Base-by-base conservation (phyloP, 2,329 filamentous ascomycete genomes). In the Fusarium haematococcum region DNA sequence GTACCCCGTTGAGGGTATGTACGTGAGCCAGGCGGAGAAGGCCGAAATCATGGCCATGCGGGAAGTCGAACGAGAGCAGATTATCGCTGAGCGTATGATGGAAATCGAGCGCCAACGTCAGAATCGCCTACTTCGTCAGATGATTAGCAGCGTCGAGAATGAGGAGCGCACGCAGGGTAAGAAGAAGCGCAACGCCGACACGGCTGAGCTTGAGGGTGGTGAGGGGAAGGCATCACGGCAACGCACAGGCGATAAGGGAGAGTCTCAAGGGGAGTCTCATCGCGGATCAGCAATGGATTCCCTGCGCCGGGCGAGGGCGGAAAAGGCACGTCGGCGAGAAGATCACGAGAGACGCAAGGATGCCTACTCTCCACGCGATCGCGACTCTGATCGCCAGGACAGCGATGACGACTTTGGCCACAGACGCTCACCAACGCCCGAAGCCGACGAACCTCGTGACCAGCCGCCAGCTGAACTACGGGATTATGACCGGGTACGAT, bases 1-100 rank as follows among this genome's bases (percentile, higher is more conserved):
- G 65, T 97, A 97, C 80, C 95, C 96, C 0, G 89, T 98, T 72
- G 97, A 99, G 75, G 95, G 96, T 77, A 92, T 97, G 79, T 97
- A 94, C 82, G 89, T 90, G 77, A 93, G 91, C 75, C 87, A 91
- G 52, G 88, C 90, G 43, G 94, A 97, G 80, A 95, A 94, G 82
- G 88, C 88, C 9, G 88, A 93, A 61, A 97, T 99, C 71, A 92
- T 97, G 89, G 90, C 88, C 66, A 91, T 98, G 89, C 92, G 95
- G 33, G 95, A 98, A 85, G 92, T 98, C 61, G 92, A 97, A 80
- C 93, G 96, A 72, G 97, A 99, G 83, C 91, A 95, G 80, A 92
- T 98, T 52, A 89, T 99, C 8, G 96, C 95, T 23, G 94, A 97
- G 76, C 94, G 97, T 75, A 92, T 93, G 39, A 91, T 94, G 77